Evolutionary conservation across 2,329 filamentous ascomycete species (phyloP).

Genomic region (Fonsecaea nubica): DNA sequence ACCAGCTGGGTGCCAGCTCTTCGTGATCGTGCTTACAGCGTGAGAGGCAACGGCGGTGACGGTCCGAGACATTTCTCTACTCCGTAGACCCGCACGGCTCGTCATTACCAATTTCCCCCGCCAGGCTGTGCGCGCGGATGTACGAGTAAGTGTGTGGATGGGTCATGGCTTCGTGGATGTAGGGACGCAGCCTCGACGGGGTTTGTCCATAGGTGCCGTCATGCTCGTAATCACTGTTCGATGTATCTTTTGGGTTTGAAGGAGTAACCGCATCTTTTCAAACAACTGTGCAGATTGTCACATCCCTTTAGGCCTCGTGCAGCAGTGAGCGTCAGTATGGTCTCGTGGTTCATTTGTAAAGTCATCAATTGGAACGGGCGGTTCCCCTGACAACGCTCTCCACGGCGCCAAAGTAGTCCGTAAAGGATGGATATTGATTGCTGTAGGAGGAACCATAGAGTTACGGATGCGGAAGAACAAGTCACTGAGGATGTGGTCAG

Average conservation of each 20-base stretch:
- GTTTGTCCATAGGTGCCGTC: constrained; percentile 16
- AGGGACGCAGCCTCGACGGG: too few relatives aligned
- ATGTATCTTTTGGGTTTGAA: constrained; percentile 41
- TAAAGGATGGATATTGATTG: constrained; percentile 21
- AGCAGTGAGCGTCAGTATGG: constrained; percentile 20
- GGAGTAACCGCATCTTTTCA: constrained; percentile 42
- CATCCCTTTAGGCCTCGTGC: constrained; percentile 18
- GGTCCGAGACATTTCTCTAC: too few relatives aligned
- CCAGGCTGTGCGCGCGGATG: too few relatives aligned
- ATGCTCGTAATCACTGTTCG: constrained; percentile 27
- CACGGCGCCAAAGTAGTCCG: constrained; percentile 25
- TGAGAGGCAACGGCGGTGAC: too few relatives aligned
- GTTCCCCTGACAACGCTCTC: constrained; percentile 27
- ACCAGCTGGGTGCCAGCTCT: too few relatives aligned
- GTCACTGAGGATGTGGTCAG: constrained; percentile 50
- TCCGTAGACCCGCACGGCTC: too few relatives aligned
- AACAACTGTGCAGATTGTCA: constrained; percentile 34
- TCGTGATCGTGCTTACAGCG: too few relatives aligned
- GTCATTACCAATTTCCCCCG: too few relatives aligned
- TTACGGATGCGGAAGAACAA: constrained; percentile 43
- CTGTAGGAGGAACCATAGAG: constrained; percentile 23
- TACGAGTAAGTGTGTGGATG: too few relatives aligned
- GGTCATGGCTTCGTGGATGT: too few relatives aligned
- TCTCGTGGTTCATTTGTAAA: constrained; percentile 35
- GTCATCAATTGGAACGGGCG: constrained; percentile 22